Evolutionary conservation across 1,139 yeast species (phyloP), one percentile per base, ranked within the genome.

Genomic region (Scheffersomyces illinoinensis): DNA sequence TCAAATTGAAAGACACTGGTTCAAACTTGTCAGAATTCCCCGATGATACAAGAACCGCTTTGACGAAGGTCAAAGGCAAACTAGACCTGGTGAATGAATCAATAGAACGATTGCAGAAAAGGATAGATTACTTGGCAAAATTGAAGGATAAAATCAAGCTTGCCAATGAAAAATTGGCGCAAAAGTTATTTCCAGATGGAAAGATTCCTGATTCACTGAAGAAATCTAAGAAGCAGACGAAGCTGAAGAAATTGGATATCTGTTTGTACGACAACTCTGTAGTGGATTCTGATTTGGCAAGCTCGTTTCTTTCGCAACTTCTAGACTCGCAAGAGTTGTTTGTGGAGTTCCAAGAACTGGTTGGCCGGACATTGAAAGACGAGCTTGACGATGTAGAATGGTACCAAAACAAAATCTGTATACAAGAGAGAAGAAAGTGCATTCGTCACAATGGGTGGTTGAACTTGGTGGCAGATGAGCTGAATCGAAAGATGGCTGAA

Each of bases 401-500:
- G 66, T 71, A 67, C 43, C 51, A 64, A 19, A 70, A 63, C 58
- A 65, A 59, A 56, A 51, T 86, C 2, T 91, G 96, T 68, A 67
- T 85, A 18, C 73, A 76, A n/a, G 95, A 90, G 56, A 85, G 84
- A 62, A 80, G 87, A 56, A 88, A 88, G 66, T 91, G 97, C 69
- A 71, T 72, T 5, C 82, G 85, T 55, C 96, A 91, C 67, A 78
- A 79, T 54, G 88, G 89, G 0, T 91, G 96, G 96, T 81, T 79
- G 70, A 76, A 76, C 54, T 81, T 90, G 56, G 67, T 81, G 18
- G 70, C 74, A 26, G 91, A 87, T 60, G 80, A 80, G 57, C 65
- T 82, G 17, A 68, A 73, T 20, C 78, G 74, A 50, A 62, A 71
- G 43, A 71, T 73, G 39, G 64, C 65, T 2, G 76, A 78, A 56